Base-by-base conservation (phyloP, 2,329 filamentous ascomycete genomes). In the Epichloe hybrida region DNA sequence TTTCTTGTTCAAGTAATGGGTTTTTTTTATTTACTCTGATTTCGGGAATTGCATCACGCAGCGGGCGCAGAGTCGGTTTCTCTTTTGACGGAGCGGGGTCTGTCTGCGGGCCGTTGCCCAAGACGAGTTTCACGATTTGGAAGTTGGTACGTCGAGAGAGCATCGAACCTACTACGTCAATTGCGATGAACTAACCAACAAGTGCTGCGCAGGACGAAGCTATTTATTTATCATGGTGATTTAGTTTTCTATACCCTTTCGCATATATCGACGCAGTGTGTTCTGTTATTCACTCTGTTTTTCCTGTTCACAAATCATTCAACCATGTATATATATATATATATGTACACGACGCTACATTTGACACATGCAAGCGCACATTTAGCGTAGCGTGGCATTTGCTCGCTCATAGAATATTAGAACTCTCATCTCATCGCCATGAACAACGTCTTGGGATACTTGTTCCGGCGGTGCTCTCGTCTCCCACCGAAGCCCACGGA, bases 251-350 rank as follows among this genome's bases (percentile, higher is more conserved):
- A 37, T 46, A 50, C 48, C 48, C 48, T 27, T 50, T 20, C 13
- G n/a, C 41, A 50, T 50, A 38, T 44, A 31, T 34, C 40, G 36
- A 5, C 23, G 11, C 39, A 15, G 35, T 23, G 35, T 39, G 15
- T 39, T 38, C 5, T 38, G n/a, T 39, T 15, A 12, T 38, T 36
- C 51, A 34, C 45, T 52, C 44, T 37, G 21, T 45, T 41, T 17
- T 51, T 50, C 50, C 39, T 54, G 21, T 54, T 35, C 11, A n/a
- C 12, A 20, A 37, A 45, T 44, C 34, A 49, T 49, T 51, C 39
- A 45, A 38, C 15, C 23, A 40, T 45, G 35, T 23, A 50, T n/a
- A 35, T 44, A 21, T 44, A 8, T 23, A 50, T n/a, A 35, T 44
- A 21, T 44, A 8, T 9, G 6, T 31, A 44, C 15, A 15, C 13